phyloP scores from a whole-genome alignment of 2,329 filamentous ascomycete species.

The Diaporthe caulivora region DNA sequence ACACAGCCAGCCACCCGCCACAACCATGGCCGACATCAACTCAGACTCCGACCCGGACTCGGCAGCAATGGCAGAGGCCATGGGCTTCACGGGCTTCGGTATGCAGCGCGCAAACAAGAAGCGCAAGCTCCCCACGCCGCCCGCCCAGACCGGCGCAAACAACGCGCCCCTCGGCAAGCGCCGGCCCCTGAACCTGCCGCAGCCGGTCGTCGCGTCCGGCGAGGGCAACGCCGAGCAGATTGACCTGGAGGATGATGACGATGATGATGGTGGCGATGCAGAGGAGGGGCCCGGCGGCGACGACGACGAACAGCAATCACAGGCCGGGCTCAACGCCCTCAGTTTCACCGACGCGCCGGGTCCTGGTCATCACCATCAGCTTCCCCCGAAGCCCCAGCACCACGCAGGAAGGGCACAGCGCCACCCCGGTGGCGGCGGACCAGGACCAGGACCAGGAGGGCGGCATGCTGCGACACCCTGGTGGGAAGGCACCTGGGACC shows the following conservation, averaged over 20 bases:
- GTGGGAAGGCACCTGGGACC: constrained; percentile 78
- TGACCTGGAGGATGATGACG: constrained; percentile 53
- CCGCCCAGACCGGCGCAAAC: constrained; percentile 58
- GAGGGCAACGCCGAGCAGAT: constrained; percentile 60
- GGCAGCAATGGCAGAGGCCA: constrained; percentile 72
- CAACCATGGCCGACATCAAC: constrained; percentile 36
- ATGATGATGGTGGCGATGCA: constrained; percentile 44
- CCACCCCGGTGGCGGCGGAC: constrained; percentile 49
- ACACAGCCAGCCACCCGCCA: not conserved
- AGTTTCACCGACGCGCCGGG: constrained; percentile 27
- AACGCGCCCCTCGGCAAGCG: constrained; percentile 54
- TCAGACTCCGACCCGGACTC: constrained; percentile 49
- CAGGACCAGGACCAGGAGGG: constrained; percentile 45
- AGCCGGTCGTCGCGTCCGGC: constrained; percentile 34
- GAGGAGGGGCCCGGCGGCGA: constrained; percentile 14
- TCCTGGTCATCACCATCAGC: not conserved
- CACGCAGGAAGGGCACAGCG: not conserved
- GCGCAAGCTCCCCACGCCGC: constrained; percentile 74
- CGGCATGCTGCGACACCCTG: constrained; percentile 56
- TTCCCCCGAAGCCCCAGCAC: constrained; percentile 34
- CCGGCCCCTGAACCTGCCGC: constrained; percentile 43
- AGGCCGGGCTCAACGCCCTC: constrained; percentile 47
- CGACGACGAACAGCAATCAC: constrained; percentile 37
- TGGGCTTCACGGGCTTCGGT: constrained; percentile 83
- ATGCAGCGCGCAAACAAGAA: constrained; percentile 71